Conservation (phyloP, 73 alveolate species). For the Stentor roeselii region DNA sequence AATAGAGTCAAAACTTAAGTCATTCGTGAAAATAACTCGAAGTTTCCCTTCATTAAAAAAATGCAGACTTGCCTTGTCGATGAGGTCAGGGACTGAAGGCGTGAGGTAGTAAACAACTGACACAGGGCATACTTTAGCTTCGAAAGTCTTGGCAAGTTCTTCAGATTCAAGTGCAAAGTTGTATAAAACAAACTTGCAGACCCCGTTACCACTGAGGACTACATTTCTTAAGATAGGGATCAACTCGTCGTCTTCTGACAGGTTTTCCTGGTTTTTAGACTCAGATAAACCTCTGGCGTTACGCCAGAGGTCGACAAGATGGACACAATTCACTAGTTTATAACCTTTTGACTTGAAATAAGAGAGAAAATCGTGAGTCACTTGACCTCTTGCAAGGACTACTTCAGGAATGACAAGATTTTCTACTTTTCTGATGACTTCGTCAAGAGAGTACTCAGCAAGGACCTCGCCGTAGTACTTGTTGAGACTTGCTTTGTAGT, state of each 20-base stretch:
- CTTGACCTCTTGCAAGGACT: constrained; percentile 38
- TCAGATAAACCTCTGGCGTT: constrained; percentile 20
- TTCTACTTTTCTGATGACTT: constrained; percentile 9
- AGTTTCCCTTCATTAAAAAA: constrained; percentile 39
- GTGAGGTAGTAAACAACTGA: background rate
- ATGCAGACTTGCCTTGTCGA: background rate
- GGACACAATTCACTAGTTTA: background rate
- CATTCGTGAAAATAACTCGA: background rate
- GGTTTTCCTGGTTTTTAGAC: background rate
- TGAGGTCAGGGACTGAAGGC: background rate
- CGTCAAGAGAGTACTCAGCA: constrained; percentile 43
- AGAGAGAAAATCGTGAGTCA: background rate
- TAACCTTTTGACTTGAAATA: background rate
- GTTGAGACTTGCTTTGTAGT: constrained; percentile 24
- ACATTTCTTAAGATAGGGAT: constrained; percentile 1
- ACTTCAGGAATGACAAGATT: constrained; percentile 43
- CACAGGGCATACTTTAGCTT: background rate
- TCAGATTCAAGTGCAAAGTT: background rate
- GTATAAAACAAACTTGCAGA: background rate
- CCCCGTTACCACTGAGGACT: constrained; percentile 1
- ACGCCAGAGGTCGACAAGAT: background rate
- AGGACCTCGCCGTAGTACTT: constrained; percentile 36
- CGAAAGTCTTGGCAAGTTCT: background rate
- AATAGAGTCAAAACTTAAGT: background rate
- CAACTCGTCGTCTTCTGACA: background rate